Percentiles rank a stretch among this genome's conserved stretches.
Conservation (phyloP, 257 asterid genomes). For the Fraxinus anomala region DNA sequence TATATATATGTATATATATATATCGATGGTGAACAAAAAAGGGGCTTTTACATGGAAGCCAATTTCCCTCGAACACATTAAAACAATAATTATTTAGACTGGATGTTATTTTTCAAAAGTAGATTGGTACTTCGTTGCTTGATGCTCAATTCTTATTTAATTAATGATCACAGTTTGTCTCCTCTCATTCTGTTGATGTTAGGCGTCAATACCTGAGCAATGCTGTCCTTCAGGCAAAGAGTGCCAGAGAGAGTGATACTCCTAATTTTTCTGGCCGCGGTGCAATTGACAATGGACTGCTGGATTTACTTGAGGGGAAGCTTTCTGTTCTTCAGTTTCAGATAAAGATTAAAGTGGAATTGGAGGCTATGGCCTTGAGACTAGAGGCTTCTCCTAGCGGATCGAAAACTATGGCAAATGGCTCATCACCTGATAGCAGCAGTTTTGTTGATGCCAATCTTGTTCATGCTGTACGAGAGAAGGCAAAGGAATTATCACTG, state of each 20-base stretch:
- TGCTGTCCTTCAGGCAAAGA: slow-evolving; percentile 99
- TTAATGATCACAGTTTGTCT: slow-evolving; percentile 25
- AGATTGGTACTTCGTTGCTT: not conserved
- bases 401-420: slow-evolving; percentile 48
- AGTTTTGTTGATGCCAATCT: slow-evolving; percentile 41
- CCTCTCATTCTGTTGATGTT: slow-evolving; percentile 40
- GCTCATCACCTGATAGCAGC: slow-evolving; percentile 39
- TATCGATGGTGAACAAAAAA: not conserved
- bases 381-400: slow-evolving; percentile 55
- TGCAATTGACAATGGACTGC: slow-evolving; percentile 77
- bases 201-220: slow-evolving; percentile 97
- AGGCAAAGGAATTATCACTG: slow-evolving; percentile 74
- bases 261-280: slow-evolving; percentile 54
- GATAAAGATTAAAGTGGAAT: slow-evolving; percentile 80
- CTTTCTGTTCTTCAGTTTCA: slow-evolving; percentile 96
- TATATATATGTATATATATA: not conserved
- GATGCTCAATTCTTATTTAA: not conserved
- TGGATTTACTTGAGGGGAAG: slow-evolving; percentile 95
- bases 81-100: not conserved
- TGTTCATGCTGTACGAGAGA: slow-evolving; percentile 44
- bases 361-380: slow-evolving; percentile 69
- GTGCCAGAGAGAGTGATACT: slow-evolving; percentile 62
- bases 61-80: not conserved
- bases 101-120: not conserved
- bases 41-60: not conserved